Base-by-base conservation (phyloP, 1,284 basidiomycete genomes). In the Pterula multifida region DNA sequence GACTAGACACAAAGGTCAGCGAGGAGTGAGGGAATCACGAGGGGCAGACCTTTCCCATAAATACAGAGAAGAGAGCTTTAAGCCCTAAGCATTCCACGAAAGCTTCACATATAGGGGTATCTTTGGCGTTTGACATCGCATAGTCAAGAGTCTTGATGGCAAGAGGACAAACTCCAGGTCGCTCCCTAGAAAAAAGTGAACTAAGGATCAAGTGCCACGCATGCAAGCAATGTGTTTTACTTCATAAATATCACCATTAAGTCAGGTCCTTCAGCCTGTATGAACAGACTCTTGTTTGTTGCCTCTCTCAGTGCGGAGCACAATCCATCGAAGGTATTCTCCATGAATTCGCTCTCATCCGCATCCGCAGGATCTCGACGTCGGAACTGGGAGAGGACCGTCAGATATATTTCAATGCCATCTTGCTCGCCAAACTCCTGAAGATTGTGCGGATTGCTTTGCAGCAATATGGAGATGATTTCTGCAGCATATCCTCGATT, bases 241-340 rank as follows among this genome's bases (percentile, higher is more conserved):
- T 87, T 93, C 81, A 98, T 89, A 72, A 98, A 86, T 53, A 98
- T 71, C 19, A 96, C 78, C 93, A 98, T 97, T 22, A 99, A 74
- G 59, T 99, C 96, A 11, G 93, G 81, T 1, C 96, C 96, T 64
- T 99, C 96, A 9, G 82, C 85, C n/a, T 83, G 76, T 6, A 93
- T 66, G 67, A 98, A 97, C 1, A 78, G 66, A n/a, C 72, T 63
- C 65, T 96, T 96, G 63, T 86, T 79, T 48, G 81, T 71, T 2
- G 81, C 70, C 60, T 90, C 87, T 4, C 73, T 76, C 23, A 94
- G 69, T 0, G 84, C 75, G 0, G 91, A 90, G 62, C 94, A 98
- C 21, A 98, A 65, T 0, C 83, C 68, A 64, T 97, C 90, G 59
- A 98, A 97, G 1, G 90, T 57, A 63, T 99, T 98, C 63, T 98